These are phyloP conservation scores for Penicillium griseofulvum DNA, from an alignment of 2,329 filamentous ascomycete species.

Conservation along the genomic window DNA sequence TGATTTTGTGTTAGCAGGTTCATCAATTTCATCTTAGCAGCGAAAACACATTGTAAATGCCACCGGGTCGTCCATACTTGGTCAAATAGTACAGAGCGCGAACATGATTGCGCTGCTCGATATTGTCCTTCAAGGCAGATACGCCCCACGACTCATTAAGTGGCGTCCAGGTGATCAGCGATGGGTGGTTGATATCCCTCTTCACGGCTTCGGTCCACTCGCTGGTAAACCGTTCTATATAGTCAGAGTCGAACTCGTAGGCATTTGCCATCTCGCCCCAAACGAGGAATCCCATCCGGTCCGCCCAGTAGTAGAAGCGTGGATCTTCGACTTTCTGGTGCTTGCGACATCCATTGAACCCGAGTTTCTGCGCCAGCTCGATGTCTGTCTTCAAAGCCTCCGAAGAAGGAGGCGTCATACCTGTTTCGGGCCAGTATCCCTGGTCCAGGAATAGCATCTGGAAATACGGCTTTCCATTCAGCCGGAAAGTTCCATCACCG, in stretches of 20 bases:
- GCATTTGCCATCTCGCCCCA: constrained; percentile 71
- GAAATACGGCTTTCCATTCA: constrained; percentile 68
- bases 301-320: constrained; percentile 66
- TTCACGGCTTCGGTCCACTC: constrained; percentile 65
- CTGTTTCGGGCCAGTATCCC: constrained; percentile 68
- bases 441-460: constrained; percentile 68
- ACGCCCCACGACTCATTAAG: constrained; percentile 67
- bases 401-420: constrained; percentile 62
- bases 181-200: constrained; percentile 65
- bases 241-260: constrained; percentile 60
- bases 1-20: neutral
- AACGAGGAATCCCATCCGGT: constrained; percentile 63
- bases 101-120: constrained; percentile 63
- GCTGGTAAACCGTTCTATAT: constrained; percentile 59
- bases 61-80: constrained; percentile 46
- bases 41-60: neutral
- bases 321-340: constrained; percentile 65
- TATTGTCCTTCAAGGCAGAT: constrained; percentile 54
- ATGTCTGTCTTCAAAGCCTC: constrained; percentile 67
- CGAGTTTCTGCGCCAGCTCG: constrained; percentile 60
- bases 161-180: constrained; percentile 64
- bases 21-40: neutral
- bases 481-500: constrained; percentile 58
- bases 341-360: constrained; percentile 69
- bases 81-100: constrained; percentile 63